A percentile compares a stretch with the other conserved stretches of the same genome.
Evolutionary conservation across 2,329 filamentous ascomycete genomes (phyloP).

Genomic region (Ophioceras dolichostomum): DNA sequence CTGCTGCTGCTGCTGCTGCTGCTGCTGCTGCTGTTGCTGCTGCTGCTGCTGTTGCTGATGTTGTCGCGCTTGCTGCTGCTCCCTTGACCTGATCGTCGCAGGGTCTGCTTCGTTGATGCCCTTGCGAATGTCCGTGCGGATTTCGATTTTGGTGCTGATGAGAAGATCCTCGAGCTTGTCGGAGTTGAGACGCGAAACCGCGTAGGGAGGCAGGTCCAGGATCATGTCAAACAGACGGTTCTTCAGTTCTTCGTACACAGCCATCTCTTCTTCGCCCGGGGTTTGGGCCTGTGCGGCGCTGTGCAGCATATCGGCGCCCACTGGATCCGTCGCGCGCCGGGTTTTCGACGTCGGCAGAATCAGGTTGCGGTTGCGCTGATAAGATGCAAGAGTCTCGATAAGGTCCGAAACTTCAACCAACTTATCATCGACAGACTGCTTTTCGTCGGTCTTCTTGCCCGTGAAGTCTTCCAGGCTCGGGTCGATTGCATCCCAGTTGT

Average conservation of each 20-base stretch:
- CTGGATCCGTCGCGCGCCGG: conserved; percentile 47
- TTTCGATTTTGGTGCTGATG: conserved; percentile 65
- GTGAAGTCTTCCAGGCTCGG: conserved; percentile 42
- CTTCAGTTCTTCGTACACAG: conserved; percentile 61
- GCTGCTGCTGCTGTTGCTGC: conserved; percentile 2
- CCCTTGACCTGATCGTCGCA: conserved; percentile 31
- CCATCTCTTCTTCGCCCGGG: conserved; percentile 42
- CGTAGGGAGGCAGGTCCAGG: conserved; percentile 67
- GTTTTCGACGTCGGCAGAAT: conserved; percentile 53
- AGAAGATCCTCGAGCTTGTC: conserved; percentile 75
- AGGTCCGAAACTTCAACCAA: conserved; percentile 64
- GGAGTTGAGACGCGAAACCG: conserved; percentile 74
- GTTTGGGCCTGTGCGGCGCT: conserved; percentile 56
- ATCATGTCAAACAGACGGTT: conserved; percentile 64
- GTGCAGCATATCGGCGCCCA: conserved; percentile 54
- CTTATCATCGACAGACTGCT: conserved; percentile 55
- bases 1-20: conserved; percentile 8
- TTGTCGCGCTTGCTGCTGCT: conserved; percentile 11
- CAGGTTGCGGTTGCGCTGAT: conserved; percentile 67
- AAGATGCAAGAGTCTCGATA: conserved; percentile 63
- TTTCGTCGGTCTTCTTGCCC: conserved; percentile 34
- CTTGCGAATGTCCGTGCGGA: conserved; percentile 60
- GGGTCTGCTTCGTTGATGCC: conserved; percentile 81
- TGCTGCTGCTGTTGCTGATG: conserved; percentile 12
- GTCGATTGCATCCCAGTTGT: conserved; percentile 50